phyloP scores from a whole-genome alignment of 1,139 yeast species.

The Sugiyamaella sp. region DNA sequence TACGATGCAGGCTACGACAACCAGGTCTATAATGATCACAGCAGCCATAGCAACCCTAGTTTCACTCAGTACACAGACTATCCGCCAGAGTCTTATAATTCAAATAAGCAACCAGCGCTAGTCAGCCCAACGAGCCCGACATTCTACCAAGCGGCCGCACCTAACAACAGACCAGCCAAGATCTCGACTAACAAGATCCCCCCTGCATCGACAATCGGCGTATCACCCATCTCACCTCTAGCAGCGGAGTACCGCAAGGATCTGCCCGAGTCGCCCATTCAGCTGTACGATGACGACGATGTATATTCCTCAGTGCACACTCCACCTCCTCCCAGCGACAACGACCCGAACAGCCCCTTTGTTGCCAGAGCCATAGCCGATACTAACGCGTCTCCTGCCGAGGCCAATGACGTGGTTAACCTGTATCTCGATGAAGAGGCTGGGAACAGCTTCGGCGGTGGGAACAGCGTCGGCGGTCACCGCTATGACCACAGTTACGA shows the following conservation, averaged over 20 bases:
- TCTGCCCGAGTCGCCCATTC: slow-evolving; percentile 18
- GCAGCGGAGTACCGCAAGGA: slow-evolving; percentile 33
- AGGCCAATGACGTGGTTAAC: slow-evolving; percentile 11
- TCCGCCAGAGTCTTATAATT: not conserved
- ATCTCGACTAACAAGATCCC: slow-evolving; percentile 37
- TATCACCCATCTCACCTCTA: slow-evolving; percentile 30
- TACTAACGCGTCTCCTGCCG: slow-evolving; percentile 12
- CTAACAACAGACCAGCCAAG: slow-evolving; percentile 18
- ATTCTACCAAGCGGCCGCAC: slow-evolving; percentile 11
- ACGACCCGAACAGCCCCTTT: slow-evolving; percentile 5
- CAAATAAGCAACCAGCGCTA: slow-evolving; percentile 8
- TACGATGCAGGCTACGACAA: slow-evolving; percentile 4
- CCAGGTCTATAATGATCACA: not conserved
- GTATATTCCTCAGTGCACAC: not conserved
- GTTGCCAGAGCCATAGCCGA: slow-evolving; percentile 12
- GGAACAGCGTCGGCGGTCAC: no score
- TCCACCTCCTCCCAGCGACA: slow-evolving; percentile 9
- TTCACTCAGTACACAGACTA: not conserved
- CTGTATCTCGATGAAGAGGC: slow-evolving; percentile 11
- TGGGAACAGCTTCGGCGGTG: no score
- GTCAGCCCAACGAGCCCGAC: slow-evolving; percentile 28
- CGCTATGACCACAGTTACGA: no score
- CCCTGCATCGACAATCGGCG: slow-evolving; percentile 30
- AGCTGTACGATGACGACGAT: slow-evolving; percentile 14
- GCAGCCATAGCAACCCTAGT: not conserved